These are phyloP conservation scores for Cyclospora cayetanensis DNA, from an alignment of 169 alveolate species.

Conservation along the genomic window DNA sequence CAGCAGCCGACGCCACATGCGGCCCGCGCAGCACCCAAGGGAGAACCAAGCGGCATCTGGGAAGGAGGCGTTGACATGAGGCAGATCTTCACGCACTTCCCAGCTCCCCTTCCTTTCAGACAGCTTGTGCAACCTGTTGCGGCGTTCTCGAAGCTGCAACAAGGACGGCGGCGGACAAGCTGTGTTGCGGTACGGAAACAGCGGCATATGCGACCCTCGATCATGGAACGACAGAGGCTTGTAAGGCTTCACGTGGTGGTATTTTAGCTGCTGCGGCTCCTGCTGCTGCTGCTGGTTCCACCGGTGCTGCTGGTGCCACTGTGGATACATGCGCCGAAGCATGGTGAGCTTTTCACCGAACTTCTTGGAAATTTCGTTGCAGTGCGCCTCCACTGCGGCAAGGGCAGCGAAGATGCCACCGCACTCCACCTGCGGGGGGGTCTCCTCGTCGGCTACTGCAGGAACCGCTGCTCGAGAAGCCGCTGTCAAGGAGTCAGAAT, in stretches of 20 bases:
- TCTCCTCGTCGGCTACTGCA: background rate
- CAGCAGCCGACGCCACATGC: constrained; percentile 7
- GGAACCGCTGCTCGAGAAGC: background rate
- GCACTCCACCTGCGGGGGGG: background rate
- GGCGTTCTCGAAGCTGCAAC: constrained; percentile 4
- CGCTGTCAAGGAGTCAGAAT: too few species aligned
- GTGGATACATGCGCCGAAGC: background rate
- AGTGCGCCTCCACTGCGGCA: background rate
- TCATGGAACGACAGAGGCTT: background rate
- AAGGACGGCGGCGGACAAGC: background rate
- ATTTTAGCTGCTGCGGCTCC: background rate
- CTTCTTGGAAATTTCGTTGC: background rate
- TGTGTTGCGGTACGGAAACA: constrained; percentile 4
- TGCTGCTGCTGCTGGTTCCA: background rate
- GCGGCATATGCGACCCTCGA: background rate
- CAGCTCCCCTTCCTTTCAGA: background rate
- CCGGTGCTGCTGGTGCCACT: background rate
- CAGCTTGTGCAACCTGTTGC: background rate
- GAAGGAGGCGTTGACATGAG: constrained; percentile 7
- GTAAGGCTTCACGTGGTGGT: background rate
- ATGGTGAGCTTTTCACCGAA: background rate
- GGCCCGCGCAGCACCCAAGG: constrained; percentile 18
- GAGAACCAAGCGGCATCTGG: constrained; percentile 4
- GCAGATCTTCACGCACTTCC: background rate
- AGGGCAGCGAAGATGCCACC: constrained; percentile 4